These are phyloP conservation scores for Harringtonia lauricola DNA, from an alignment of 2,329 filamentous ascomycete genomes.

Conservation along the genomic window DNA sequence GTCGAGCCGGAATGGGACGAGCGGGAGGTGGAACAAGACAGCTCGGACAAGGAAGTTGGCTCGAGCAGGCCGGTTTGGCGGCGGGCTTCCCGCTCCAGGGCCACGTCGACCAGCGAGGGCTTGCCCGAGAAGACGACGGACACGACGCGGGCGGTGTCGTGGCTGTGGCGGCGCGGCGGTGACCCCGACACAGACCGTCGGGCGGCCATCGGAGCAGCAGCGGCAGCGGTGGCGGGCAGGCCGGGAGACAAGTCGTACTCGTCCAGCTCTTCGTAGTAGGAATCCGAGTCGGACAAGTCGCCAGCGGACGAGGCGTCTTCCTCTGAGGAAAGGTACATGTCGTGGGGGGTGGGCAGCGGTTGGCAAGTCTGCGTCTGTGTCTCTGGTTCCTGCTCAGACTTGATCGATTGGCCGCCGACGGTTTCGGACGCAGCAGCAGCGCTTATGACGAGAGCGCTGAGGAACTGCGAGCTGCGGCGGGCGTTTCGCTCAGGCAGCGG, in stretches of 20 bases:
- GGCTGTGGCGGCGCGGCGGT: slow-evolving; percentile 24
- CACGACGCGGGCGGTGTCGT: slow-evolving; percentile 45
- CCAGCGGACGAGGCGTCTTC: slow-evolving; percentile 53
- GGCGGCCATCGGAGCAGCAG: not conserved
- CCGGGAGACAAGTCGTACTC: slow-evolving; percentile 16
- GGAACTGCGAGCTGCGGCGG: slow-evolving; percentile 34
- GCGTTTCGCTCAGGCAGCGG: slow-evolving; percentile 37
- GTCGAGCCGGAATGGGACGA: not conserved
- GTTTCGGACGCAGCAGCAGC: not conserved
- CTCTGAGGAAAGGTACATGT: slow-evolving; percentile 53
- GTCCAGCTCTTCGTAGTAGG: slow-evolving; percentile 28
- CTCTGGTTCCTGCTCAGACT: slow-evolving; percentile 2
- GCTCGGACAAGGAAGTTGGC: slow-evolving; percentile 18
- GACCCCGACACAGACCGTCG: not conserved
- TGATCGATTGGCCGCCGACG: slow-evolving; percentile 11
- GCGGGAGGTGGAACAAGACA: slow-evolving; percentile 16
- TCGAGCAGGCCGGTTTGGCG: slow-evolving; percentile 15
- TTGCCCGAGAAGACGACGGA: slow-evolving; percentile 50
- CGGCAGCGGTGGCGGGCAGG: slow-evolving; percentile 12
- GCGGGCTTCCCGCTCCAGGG: slow-evolving; percentile 9
- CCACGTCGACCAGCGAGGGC: slow-evolving; percentile 44
- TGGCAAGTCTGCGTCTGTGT: slow-evolving; percentile 17
- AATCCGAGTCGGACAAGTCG: slow-evolving; percentile 43
- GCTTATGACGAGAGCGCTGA: slow-evolving; percentile 23
- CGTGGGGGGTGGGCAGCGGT: slow-evolving; percentile 37